Evolutionary conservation across 768 basidiomycete genomes (phyloP).

Genomic region (Phylloporus sp.): DNA sequence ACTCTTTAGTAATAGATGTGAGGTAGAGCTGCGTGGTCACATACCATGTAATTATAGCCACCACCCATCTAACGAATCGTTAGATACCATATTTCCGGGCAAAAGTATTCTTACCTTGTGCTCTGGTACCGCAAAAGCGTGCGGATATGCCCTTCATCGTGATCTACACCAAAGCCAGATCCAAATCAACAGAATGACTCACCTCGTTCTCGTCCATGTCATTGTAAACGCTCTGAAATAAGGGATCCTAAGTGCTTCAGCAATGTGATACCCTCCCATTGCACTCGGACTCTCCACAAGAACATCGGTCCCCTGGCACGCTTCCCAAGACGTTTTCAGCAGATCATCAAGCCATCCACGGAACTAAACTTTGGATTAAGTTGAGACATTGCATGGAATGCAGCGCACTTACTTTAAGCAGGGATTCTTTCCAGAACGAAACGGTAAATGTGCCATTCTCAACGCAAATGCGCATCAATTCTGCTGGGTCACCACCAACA

Average conservation of each 20-base stretch:
- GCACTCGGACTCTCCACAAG: slow-evolving; percentile 94
- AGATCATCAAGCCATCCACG: slow-evolving; percentile 98
- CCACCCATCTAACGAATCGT: slow-evolving; percentile 76
- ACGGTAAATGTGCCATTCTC: slow-evolving; percentile 98
- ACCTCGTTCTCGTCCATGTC: slow-evolving; percentile 96
- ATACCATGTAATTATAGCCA: slow-evolving; percentile 96
- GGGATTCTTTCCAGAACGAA: slow-evolving; percentile 86
- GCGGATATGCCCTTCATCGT: slow-evolving; percentile 77
- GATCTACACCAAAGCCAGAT: not conserved
- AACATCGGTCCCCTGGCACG: slow-evolving; percentile 91
- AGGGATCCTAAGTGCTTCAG: slow-evolving; percentile 88
- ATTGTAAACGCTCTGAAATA: slow-evolving; percentile 97
- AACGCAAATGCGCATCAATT: slow-evolving; percentile 95
- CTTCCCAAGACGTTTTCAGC: slow-evolving; percentile 92
- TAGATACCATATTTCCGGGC: slow-evolving; percentile 9
- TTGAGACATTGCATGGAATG: not conserved
- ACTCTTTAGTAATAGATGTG: slow-evolving; percentile 1
- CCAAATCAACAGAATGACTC: not conserved
- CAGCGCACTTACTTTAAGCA: slow-evolving; percentile 63
- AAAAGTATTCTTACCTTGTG: slow-evolving; percentile 57
- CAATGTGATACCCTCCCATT: slow-evolving; percentile 97
- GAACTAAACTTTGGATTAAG: slow-evolving; percentile 52
- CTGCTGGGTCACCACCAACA: slow-evolving; percentile 96
- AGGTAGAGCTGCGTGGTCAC: slow-evolving; percentile 13
- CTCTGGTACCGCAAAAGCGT: slow-evolving; percentile 97